These are phyloP conservation scores for Colletotrichum lentis DNA, from an alignment of 2,329 filamentous ascomycete genomes.

Conservation along the genomic window DNA sequence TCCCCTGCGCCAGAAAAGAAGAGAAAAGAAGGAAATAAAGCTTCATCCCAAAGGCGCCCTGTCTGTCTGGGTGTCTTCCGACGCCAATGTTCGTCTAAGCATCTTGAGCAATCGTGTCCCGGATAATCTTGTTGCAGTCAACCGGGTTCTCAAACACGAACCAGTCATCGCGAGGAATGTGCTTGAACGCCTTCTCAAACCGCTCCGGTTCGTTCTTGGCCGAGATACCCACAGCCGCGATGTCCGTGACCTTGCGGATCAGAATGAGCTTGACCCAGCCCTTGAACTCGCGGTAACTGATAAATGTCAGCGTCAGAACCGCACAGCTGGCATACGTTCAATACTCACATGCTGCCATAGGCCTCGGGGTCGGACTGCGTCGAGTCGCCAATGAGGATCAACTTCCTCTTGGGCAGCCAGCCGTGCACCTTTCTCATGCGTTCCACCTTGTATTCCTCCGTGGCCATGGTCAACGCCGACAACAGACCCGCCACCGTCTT, in stretches of 20 bases:
- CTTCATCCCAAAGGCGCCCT: not conserved
- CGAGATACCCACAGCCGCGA: slow-evolving; percentile 73
- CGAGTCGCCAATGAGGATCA: slow-evolving; percentile 88
- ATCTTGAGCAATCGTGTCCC: slow-evolving; percentile 41
- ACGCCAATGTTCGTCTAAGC: not conserved
- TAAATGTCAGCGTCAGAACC: not conserved
- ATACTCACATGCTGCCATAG: slow-evolving; percentile 78
- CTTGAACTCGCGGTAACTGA: slow-evolving; percentile 68
- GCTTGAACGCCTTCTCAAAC: slow-evolving; percentile 84
- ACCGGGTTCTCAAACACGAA: slow-evolving; percentile 80
- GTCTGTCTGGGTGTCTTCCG: not conserved
- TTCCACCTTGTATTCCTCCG: slow-evolving; percentile 84
- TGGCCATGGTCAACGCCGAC: slow-evolving; percentile 79
- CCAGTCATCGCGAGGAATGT: slow-evolving; percentile 76
- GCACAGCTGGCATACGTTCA: not conserved
- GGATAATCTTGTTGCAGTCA: slow-evolving; percentile 63
- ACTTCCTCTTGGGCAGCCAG: slow-evolving; percentile 80
- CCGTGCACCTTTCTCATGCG: slow-evolving; percentile 79
- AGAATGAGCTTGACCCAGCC: slow-evolving; percentile 85
- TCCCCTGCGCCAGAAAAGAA: not conserved
- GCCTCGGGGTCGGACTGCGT: slow-evolving; percentile 92
- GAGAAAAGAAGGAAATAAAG: not conserved
- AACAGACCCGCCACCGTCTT: slow-evolving; percentile 83
- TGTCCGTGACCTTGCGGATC: slow-evolving; percentile 83
- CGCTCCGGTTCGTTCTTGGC: slow-evolving; percentile 77